Conservation (phyloP, 2,329 filamentous ascomycete genomes). For the Lecanicillium sp. region DNA sequence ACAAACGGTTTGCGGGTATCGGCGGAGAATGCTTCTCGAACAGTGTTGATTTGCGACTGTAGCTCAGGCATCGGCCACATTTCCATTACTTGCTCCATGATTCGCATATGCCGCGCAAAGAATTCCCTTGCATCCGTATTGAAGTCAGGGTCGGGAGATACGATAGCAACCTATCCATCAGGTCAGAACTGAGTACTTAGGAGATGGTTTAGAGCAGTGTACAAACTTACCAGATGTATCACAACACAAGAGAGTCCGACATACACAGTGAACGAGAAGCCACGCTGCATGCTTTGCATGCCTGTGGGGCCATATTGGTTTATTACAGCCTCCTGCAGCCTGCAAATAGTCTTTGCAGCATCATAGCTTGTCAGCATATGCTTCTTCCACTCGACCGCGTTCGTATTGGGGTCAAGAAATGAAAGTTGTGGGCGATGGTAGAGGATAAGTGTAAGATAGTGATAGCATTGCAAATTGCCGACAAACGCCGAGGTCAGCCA, state of each 20-base stretch:
- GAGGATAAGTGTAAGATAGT: conserved; percentile 77
- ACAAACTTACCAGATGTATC: conserved; percentile 70
- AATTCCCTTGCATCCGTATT: conserved; percentile 79
- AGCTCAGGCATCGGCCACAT: conserved; percentile 86
- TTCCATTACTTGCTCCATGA: conserved; percentile 75
- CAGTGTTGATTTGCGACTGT: conserved; percentile 79
- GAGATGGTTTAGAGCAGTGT: neutral
- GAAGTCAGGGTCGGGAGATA: conserved; percentile 83
- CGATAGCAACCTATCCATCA: conserved; percentile 88
- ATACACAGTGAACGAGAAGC: conserved; percentile 95
- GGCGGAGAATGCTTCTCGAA: conserved; percentile 85
- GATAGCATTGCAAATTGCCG: conserved; percentile 84
- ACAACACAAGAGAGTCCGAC: conserved; percentile 85
- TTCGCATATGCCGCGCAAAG: conserved; percentile 89
- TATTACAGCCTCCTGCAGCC: conserved; percentile 76
- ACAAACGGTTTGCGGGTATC: conserved; percentile 80
- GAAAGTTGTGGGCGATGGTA: conserved; percentile 80
- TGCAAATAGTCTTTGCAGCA: conserved; percentile 77
- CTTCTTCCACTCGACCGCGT: conserved; percentile 73
- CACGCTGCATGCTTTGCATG: conserved; percentile 83
- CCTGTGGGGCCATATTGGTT: conserved; percentile 70
- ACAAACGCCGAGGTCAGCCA: conserved; percentile 83
- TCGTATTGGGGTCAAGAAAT: conserved; percentile 61
- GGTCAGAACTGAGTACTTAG: no score
- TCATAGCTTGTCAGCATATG: conserved; percentile 82